Base-by-base conservation (phyloP, 371 early-diverging fungal species). In the Mortierella sp. region DNA sequence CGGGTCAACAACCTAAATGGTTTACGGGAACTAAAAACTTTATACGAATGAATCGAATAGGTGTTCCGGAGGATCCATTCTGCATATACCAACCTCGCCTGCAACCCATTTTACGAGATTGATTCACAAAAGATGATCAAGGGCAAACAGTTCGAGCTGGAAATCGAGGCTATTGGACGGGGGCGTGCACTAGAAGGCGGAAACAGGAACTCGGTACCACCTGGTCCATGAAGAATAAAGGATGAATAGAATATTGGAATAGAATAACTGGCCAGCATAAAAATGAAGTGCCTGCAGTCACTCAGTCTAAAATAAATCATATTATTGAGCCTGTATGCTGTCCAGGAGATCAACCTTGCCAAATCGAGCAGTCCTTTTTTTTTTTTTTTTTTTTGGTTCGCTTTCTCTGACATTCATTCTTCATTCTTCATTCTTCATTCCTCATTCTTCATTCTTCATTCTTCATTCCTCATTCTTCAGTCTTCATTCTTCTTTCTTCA, bases 51-150 rank as follows among this genome's bases (percentile, higher is more conserved):
- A 37, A 35, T 35, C 35, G 35, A 60, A 60, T 83, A 95, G 94
- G 81, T 96, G 12, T 96, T 96, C 79, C 90, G 90, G 54, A 88
- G 90, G 70, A 90, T 97, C 28, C 97, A 96, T 78, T 73, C 87
- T 16, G 95, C 94, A 0, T 96, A 95, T 78, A 90, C 94, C 6
- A 78, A 89, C 28, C 88, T 94, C 63, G 90, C 93, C 5, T 92
- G 93, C 64, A 96, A 96, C 78, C 96, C 97, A 30, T 97, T 97
- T 78, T 93, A 93, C 62, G 91, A 91, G 28, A 68, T 88, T 11
- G 90, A 91, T 68, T 87, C 88, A 9, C 88, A 86, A 74, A 88
- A 88, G 70, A 84, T 88, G 37, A 86, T 91, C 70, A 75, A 78
- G 54, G 88, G 90, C 72, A 88, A 88, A 83, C 80, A 84, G 59